A percentile compares a stretch with the other conserved stretches of the same genome.
Conservation (phyloP, 768 basidiomycete species). For the Rubroboletus satanas region DNA sequence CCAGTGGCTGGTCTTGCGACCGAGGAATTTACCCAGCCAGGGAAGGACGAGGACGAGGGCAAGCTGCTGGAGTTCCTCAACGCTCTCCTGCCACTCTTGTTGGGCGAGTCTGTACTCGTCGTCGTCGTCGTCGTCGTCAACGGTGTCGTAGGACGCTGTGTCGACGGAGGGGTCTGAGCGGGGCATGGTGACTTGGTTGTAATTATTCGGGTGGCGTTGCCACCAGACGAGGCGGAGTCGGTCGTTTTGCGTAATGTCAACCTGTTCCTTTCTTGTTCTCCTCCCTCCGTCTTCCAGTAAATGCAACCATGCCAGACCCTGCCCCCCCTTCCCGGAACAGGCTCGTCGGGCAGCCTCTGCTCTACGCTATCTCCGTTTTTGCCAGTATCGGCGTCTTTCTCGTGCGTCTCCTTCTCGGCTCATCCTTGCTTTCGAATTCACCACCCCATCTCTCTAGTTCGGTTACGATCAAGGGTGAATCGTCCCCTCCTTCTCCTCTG, state of each 20-base stretch:
- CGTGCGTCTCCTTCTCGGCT: conserved; percentile 41
- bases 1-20: conserved; percentile 82
- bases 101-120: conserved; percentile 77
- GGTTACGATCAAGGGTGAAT: conserved; percentile 83
- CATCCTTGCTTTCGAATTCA: conserved; percentile 3
- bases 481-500: conserved; percentile 4
- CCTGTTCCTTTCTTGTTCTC: conserved; percentile 7
- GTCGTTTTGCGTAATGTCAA: conserved; percentile 6
- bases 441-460: conserved; percentile 42
- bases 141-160: conserved; percentile 50
- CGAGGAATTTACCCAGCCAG: conserved; percentile 84
- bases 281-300: conserved; percentile 22
- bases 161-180: conserved; percentile 60
- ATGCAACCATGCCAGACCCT: conserved; percentile 55
- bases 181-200: conserved; percentile 49
- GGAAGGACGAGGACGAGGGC: conserved; percentile 78
- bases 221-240: background rate
- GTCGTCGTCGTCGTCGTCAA: conserved; percentile 59
- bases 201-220: conserved; percentile 19
- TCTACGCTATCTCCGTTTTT: conserved; percentile 77
- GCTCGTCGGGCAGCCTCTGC: conserved; percentile 74
- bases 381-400: conserved; percentile 84
- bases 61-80: conserved; percentile 80
- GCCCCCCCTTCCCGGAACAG: conserved; percentile 34
- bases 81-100: conserved; percentile 90